Conservation (phyloP, 371 early-diverging fungal species). For the Neoconidiobolus thromboides region DNA sequence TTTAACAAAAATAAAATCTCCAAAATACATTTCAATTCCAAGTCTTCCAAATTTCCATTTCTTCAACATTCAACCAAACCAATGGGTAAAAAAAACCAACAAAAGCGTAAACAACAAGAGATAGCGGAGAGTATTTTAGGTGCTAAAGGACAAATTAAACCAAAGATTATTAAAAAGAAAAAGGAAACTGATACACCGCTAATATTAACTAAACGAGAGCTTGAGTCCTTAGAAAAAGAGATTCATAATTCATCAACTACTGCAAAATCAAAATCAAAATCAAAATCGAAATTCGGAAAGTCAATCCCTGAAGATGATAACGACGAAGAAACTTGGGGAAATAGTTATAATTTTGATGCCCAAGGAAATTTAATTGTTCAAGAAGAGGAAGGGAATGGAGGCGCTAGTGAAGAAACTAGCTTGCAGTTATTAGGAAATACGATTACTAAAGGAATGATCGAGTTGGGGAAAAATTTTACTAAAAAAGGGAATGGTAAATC, state of each 20-base stretch:
- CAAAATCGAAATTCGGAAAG: no score
- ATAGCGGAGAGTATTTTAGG: slow-evolving; percentile 12
- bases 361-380: slow-evolving; percentile 12
- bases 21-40: no score
- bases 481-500: not conserved
- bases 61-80: not conserved
- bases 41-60: no score
- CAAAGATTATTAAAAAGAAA: no score
- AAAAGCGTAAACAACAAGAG: slow-evolving; percentile 13
- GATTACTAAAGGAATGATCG: not conserved
- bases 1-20: no score
- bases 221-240: no score
- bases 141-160: no score
- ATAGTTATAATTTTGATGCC: slow-evolving; percentile 4
- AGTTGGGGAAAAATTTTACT: not conserved
- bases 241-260: no score
- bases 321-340: slow-evolving; percentile 8
- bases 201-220: no score
- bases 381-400: not conserved
- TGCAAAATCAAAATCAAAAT: no score
- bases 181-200: no score
- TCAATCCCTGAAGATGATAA: slow-evolving; percentile 13
- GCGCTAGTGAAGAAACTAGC: not conserved
- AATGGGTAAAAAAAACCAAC: slow-evolving; percentile 11
- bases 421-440: not conserved